Base-by-base conservation (phyloP, 805 yeast species). In the Wickerhamiella alocasiicola region DNA sequence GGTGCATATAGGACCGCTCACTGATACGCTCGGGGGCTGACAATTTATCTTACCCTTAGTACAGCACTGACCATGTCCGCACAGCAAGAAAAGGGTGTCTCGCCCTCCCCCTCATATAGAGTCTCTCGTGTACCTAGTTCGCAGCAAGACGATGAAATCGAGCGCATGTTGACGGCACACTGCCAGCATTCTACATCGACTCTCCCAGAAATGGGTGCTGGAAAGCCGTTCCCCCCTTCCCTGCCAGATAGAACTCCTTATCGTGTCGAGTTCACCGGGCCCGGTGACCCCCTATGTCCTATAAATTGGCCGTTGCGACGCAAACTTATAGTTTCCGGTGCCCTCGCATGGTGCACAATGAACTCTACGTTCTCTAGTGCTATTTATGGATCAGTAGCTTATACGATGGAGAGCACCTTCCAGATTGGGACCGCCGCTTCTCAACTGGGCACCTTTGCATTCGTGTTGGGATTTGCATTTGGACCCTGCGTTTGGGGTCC, bases 401-500 rank as follows among this genome's bases (percentile, higher is more conserved):
- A 9, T 12, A 35, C n/a, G 2, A 17, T 37, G 7, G 28, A 29
- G 21, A n/a, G 11, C 11, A 60, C 67, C 29, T 87, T 59, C 59
- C 71, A 71, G 44, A 74, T 87, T 36, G 78, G 81, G 31, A 46
- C 53, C 5, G 80, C 75, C 9, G 87, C 76, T n/a, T 78, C 80
- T 11, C 70, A 81, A 17, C 66, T 88, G 35, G 81, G 83, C 43
- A 70, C 84, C 7, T 76, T 95, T 0, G 65, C 85, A 19, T 87
- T 74, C 52, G 95, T 87, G n/a, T 59, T 84, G 31, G 97, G 96
- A 9, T 88, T 85, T 61, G 96, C 95, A 1, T 70, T 83, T 1
- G 95, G 96, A 15, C 97, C 97, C 3, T 66, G 87, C 38, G 53
- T 83, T 27, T 87, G 91, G 84, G 95, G 91, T 19, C 95, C 94